phyloP scores from a whole-genome alignment of 495 filamentous ascomycete genomes.

The Talaromyces nanjingensis region DNA sequence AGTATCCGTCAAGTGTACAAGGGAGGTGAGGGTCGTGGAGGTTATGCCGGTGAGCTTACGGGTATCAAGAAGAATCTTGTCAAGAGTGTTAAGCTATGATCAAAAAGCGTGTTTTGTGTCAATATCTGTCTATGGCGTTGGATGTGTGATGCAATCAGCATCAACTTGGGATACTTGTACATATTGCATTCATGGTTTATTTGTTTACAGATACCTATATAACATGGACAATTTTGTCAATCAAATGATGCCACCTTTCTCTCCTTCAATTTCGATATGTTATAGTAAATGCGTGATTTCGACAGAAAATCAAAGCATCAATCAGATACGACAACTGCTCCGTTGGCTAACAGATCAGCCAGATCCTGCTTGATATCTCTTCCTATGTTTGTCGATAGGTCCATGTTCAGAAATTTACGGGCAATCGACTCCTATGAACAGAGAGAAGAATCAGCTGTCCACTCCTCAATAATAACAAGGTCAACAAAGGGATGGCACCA shows the following conservation, averaged over 20 bases:
- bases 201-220: background rate
- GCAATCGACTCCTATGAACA: constrained; percentile 25
- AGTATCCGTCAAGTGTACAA: constrained; percentile 77
- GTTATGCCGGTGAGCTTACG: constrained; percentile 87
- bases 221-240: background rate
- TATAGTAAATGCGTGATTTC: background rate
- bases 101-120: background rate
- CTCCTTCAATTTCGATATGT: background rate
- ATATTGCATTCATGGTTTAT: background rate
- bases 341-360: background rate
- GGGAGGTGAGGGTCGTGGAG: constrained; percentile 79
- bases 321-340: background rate
- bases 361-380: constrained; percentile 5
- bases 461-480: background rate
- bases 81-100: constrained; percentile 82
- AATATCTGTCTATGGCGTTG: background rate
- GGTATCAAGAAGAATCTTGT: constrained; percentile 92
- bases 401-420: constrained; percentile 25
- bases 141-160: background rate
- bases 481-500: constrained; percentile 8
- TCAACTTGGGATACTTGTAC: background rate
- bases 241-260: background rate
- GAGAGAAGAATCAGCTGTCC: background rate
- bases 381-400: constrained; percentile 15
- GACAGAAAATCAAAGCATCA: background rate